Percentiles rank a stretch among this genome's conserved stretches.
Evolutionary conservation across 164 flowering plant species (phyloP).

Genomic region (Macadamia integrifolia): DNA sequence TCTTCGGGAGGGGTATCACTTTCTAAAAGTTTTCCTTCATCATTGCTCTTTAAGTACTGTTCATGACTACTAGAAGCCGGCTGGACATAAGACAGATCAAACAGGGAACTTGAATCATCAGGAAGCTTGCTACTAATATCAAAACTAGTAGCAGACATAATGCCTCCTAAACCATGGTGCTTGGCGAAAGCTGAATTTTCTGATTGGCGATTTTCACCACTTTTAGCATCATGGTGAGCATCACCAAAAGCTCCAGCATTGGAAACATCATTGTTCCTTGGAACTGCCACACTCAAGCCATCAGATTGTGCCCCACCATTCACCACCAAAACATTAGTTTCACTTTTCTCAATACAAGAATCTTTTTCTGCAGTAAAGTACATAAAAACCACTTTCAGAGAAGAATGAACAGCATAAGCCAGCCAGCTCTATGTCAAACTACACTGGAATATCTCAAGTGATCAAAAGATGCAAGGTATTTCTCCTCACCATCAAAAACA

Average conservation of each 20-base stretch:
- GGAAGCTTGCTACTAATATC: slow-evolving; percentile 26
- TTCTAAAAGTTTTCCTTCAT: slow-evolving; percentile 14
- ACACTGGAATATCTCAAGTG: neutral
- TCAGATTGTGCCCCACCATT: slow-evolving; percentile 10
- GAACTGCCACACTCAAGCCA: slow-evolving; percentile 4
- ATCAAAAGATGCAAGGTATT: slow-evolving; percentile 1
- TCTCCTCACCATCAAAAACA: slow-evolving; percentile 18
- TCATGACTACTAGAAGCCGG: slow-evolving; percentile 17
- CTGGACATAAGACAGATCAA: slow-evolving; percentile 18
- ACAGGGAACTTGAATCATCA: slow-evolving; percentile 33
- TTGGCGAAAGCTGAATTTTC: slow-evolving; percentile 14
- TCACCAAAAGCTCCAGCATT: slow-evolving; percentile 14
- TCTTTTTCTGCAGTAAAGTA: slow-evolving; percentile 22
- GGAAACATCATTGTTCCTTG: slow-evolving; percentile 8
- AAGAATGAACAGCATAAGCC: neutral
- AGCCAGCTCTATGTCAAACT: neutral
- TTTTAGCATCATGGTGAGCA: slow-evolving; percentile 15
- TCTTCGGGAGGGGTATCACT: slow-evolving; percentile 39
- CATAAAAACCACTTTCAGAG: slow-evolving; percentile 2
- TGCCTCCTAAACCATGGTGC: slow-evolving; percentile 17
- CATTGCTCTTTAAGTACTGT: slow-evolving; percentile 14
- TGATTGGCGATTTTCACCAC: slow-evolving; percentile 14
- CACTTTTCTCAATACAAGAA: slow-evolving; percentile 13
- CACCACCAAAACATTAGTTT: slow-evolving; percentile 7
- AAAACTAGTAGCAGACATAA: slow-evolving; percentile 14